Evolutionary conservation across 331 rosid genomes (phyloP), one percentile per base, ranked within the genome.

Genomic region (Rhamnella rubrinervis): DNA sequence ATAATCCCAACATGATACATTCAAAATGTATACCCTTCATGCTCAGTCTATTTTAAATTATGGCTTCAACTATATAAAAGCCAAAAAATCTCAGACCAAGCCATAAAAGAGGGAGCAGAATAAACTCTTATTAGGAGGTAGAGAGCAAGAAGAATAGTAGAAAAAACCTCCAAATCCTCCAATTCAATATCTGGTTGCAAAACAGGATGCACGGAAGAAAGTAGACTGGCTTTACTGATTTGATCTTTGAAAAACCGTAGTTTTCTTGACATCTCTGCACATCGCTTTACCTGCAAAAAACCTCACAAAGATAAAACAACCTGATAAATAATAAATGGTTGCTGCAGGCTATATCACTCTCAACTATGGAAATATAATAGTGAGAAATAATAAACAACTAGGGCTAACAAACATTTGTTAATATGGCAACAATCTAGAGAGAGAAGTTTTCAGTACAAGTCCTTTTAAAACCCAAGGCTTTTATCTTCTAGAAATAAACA

Each of bases 191-290:
- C 92, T 60, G 81, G 89, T 85, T 89, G 90, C 81, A 84, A 73
- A 59, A 76, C 88, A 55, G 88, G 85, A 57, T 19, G 87, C 59
- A 78, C 39, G 72, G 96, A 80, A 37, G 93, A 70, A 63, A 85
- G 60, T 46, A 89, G 75, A 75, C 93, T 92, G 55, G 96, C 96
- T 85, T 87, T 95, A 85, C 72, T 76, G 72, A 91, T 88, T 86
- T 95, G 97, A 81, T 95, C 99, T 83, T 89, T 95, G 74, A 91
- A 83, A 77, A 95, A 86, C n/a, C 96, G 84, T 63, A 95, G 84
- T 85, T 91, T 95, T 80, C 99, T 89, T 76, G 90, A 91, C 99
- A 95, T 95, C 82, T 95, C 99, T 40, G 92, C 96, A 85, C 99
- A 95, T 72, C 97, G 85, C 84, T 95, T 95, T 66, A 95, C 99